Base-by-base conservation (phyloP, 140 eudicot genomes). In the Anethum foeniculum region DNA sequence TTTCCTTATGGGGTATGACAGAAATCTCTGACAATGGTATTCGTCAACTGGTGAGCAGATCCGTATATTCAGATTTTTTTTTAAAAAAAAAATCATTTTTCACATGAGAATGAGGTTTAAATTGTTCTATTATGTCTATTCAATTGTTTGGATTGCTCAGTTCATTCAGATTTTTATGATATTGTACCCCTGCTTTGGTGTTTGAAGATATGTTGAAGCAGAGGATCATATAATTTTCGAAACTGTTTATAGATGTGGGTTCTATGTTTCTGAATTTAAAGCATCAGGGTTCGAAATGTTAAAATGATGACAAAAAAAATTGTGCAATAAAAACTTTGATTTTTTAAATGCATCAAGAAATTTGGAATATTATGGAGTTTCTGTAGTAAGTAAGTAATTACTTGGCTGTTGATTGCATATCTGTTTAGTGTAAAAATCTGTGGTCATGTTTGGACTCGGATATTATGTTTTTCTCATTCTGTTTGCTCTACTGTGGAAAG, bases 1-100 rank as follows among this genome's bases (percentile, higher is more conserved):
- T 96, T 79, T 93, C 99, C 60, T 65, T 96, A 48, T 96, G 98
- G 98, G 99, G 99, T 46, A 89, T 90, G 85, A 93, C 97, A 12
- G 97, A 93, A 44, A 86, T 96, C 84, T 91, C 98, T 0, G 99
- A 96, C 83, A 86, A 83, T 75, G 99, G 99, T 27, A 96, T 88
- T 77, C 84, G 91, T 82, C 98, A 93, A 79, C 78, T 96, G 97
- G 98, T 96, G 89, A 23, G 87, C 48, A 30, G 27, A 73, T 80
- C 80, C 6, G 1, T 14, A 4, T 27, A 32, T 21, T 30, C 10
- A 14, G 21, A 27, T 30, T 30, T 67, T 23, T 30, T 67, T n/a
- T n/a, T n/a, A n/a, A n/a, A n/a, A n/a, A n/a, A n/a, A n/a, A n/a
- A n/a, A 5, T 4, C 43, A 28, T n/a, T 60, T 52, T 60, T n/a